These are phyloP conservation scores for Thielaviopsis euricoi DNA, from an alignment of 2,329 filamentous ascomycete genomes.

Conservation along the genomic window DNA sequence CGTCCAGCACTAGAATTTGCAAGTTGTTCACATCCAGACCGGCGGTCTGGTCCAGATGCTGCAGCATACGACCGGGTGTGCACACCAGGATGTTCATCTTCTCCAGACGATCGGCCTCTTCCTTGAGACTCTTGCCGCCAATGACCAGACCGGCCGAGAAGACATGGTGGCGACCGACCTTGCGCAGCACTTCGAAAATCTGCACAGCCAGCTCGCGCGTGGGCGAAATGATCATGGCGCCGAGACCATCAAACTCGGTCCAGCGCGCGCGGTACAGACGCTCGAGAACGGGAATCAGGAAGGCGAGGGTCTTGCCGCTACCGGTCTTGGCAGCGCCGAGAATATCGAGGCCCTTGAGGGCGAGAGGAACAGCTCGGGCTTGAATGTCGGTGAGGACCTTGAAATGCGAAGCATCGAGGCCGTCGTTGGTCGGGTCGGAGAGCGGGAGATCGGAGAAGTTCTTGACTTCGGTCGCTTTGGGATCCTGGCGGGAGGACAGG, in stretches of 20 bases:
- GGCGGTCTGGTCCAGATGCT: slow-evolving; percentile 89
- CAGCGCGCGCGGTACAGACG: slow-evolving; percentile 80
- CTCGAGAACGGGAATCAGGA: slow-evolving; percentile 81
- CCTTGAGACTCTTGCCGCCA: slow-evolving; percentile 76
- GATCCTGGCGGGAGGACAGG: slow-evolving; percentile 30
- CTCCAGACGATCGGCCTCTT: slow-evolving; percentile 67
- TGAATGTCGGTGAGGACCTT: slow-evolving; percentile 85
- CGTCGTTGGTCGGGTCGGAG: slow-evolving; percentile 60
- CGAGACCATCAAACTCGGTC: slow-evolving; percentile 80
- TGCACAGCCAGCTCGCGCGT: slow-evolving; percentile 92
- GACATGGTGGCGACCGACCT: slow-evolving; percentile 72
- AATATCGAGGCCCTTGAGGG: slow-evolving; percentile 72
- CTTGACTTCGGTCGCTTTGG: slow-evolving; percentile 40
- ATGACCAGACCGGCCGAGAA: slow-evolving; percentile 91
- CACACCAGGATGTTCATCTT: slow-evolving; percentile 97
- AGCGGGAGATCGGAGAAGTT: slow-evolving; percentile 75
- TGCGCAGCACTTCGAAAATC: slow-evolving; percentile 86
- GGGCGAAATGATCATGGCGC: slow-evolving; percentile 82
- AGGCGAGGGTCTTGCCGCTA: slow-evolving; percentile 87
- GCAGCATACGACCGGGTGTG: slow-evolving; percentile 85
- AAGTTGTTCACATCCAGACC: slow-evolving; percentile 79
- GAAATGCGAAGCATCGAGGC: slow-evolving; percentile 76
- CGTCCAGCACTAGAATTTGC: slow-evolving; percentile 84
- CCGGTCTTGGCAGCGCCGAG: slow-evolving; percentile 91
- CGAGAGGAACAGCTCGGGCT: slow-evolving; percentile 70